Evolutionary conservation across 164 flowering plant genomes (phyloP).

Genomic region (Umbellularia californica): DNA sequence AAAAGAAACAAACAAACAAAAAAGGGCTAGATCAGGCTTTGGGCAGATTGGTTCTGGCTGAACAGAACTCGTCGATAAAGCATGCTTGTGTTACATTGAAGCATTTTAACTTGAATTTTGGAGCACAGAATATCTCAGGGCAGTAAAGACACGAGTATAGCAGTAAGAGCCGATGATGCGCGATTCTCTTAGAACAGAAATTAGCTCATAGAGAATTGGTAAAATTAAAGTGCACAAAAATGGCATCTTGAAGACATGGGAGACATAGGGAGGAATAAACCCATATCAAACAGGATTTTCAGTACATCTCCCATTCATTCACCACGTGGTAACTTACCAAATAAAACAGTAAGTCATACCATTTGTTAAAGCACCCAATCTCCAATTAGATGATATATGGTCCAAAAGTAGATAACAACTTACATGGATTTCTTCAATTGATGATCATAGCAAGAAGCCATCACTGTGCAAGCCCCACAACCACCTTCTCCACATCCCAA

Average conservation of each 20-base stretch:
- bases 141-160: neutral
- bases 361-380: neutral
- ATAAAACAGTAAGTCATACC: neutral
- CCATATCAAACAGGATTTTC: neutral
- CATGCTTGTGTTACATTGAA: no score
- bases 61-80: no score
- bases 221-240: neutral
- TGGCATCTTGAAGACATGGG: neutral
- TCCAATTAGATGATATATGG: neutral
- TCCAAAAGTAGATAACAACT: conserved; percentile 25
- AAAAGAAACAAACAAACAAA: no score
- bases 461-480: conserved; percentile 99
- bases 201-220: neutral
- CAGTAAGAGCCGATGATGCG: neutral
- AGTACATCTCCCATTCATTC: neutral
- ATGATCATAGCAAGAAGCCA: conserved; percentile 76
- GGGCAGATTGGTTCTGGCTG: no score
- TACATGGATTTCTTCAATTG: conserved; percentile 63
- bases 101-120: no score
- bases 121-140: no score
- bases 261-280: no score
- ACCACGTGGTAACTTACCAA: neutral
- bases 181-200: neutral
- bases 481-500: conserved; percentile 99
- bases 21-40: no score